These are phyloP conservation scores for Phoenix dactylifera DNA, from an alignment of 176 grass and related monocot genomes.

Conservation along the genomic window DNA sequence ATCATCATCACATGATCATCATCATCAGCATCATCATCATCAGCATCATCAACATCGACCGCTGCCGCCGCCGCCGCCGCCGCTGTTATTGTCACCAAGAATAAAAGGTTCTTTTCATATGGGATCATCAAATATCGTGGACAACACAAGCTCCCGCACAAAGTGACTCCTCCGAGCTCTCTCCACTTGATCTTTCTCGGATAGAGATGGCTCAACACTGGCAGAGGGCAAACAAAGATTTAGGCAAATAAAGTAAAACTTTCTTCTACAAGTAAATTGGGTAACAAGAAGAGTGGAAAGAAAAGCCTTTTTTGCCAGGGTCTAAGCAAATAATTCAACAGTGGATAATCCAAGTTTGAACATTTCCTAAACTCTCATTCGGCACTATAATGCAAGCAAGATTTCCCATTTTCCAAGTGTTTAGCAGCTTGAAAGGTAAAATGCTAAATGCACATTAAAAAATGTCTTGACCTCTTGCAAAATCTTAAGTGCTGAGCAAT, in stretches of 20 bases:
- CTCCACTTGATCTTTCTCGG: slow-evolving; percentile 66
- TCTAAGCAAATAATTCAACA: no score
- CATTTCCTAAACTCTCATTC: no score
- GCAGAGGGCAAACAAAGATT: background rate
- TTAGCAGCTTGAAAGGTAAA: no score
- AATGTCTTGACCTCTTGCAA: no score
- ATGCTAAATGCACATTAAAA: no score
- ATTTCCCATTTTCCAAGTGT: no score
- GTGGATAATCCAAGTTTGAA: no score
- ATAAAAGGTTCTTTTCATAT: slow-evolving; percentile 17
- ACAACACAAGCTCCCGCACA: slow-evolving; percentile 53
- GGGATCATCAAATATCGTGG: slow-evolving; percentile 57
- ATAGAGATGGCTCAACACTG: slow-evolving; percentile 42
- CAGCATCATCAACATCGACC: no score
- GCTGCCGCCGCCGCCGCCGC: background rate
- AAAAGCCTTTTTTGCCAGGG: no score
- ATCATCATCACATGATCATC: background rate
- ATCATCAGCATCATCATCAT: background rate
- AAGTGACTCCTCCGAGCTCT: slow-evolving; percentile 60
- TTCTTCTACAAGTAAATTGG: background rate
- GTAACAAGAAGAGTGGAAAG: no score
- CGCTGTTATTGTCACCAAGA: slow-evolving; percentile 7
- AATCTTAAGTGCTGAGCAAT: no score
- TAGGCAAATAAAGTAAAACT: background rate
- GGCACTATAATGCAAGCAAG: no score